Base-by-base conservation (phyloP, 371 early-diverging fungal genomes). In the Dentiscutata heterogama region DNA sequence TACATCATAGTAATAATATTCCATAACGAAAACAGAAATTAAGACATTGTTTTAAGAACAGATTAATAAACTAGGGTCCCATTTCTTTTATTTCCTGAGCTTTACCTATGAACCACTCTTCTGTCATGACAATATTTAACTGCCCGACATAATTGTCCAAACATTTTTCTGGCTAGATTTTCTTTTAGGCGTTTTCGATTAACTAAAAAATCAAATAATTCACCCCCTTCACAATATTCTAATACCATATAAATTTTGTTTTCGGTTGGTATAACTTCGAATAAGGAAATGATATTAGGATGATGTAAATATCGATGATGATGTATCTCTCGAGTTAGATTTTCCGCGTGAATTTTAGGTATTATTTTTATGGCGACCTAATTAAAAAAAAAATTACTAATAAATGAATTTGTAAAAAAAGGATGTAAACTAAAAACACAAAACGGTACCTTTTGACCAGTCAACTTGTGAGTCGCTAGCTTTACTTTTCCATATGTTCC, bases 401-500 rank as follows among this genome's bases (percentile, higher is more conserved):
- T 20, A 18, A 35, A 7, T n/a, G 42, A 35, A 29, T 2, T 18
- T 6, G 10, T 18, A 31, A 65, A 29, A 31, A 63, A 63, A 63
- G 29, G 27, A 70, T 67, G 8, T 31, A 29, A 8, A 63, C n/a
- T 11, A 63, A 22, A 29, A 61, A 63, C 29, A 11, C 7, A 60
- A 7, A 42, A 3, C 10, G 31, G 18, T 82, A 83, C 84, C 73
- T 91, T 88, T 80, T 93, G 93, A 3, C 95, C 95, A n/a, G 96
- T 96, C 70, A 95, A 87, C 65, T 88, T 89, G 85, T 96, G 96
- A 1, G 83, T 87, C 35, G 93, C 97, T 16, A 94, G 88, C 84
- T 95, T 96, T 58, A 96, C 96, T 88, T 96, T 96, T 71, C 96
- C 96, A 87, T 92, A 96, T 25, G 93, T 92, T 42, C 97, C 97